phyloP scores from a whole-genome alignment of 306 rosid genomes.

The Quercus gilva region DNA sequence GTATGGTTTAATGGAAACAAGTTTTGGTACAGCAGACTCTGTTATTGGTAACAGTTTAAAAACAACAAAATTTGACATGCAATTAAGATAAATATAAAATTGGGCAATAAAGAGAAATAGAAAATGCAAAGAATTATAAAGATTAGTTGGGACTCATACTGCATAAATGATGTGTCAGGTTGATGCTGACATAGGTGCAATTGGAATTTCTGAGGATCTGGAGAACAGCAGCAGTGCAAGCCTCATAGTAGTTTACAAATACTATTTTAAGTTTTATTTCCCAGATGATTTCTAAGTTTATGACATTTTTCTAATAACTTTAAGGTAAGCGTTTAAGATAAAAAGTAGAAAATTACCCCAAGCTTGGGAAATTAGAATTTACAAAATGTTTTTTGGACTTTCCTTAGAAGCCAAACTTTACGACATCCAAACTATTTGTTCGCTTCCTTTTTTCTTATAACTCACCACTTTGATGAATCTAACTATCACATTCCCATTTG shows the following conservation, averaged over 20 bases:
- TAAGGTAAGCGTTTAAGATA: neutral
- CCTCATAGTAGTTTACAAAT: too few relatives aligned
- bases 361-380: neutral
- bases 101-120: too few relatives aligned
- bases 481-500: neutral
- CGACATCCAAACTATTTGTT: neutral
- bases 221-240: too few relatives aligned
- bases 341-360: neutral
- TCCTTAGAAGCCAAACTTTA: neutral
- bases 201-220: neutral
- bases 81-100: too few relatives aligned
- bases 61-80: too few relatives aligned
- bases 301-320: neutral
- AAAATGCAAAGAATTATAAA: too few relatives aligned
- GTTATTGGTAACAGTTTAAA: too few relatives aligned
- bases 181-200: neutral
- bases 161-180: too few relatives aligned
- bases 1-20: too few relatives aligned
- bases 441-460: neutral
- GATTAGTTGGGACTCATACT: too few relatives aligned
- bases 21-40: too few relatives aligned
- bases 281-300: neutral
- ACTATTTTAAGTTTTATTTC: too few relatives aligned
- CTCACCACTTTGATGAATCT: neutral
- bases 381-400: neutral